These are phyloP conservation scores for Xylaria bambusicola DNA, from an alignment of 495 filamentous ascomycete genomes.

Conservation along the genomic window DNA sequence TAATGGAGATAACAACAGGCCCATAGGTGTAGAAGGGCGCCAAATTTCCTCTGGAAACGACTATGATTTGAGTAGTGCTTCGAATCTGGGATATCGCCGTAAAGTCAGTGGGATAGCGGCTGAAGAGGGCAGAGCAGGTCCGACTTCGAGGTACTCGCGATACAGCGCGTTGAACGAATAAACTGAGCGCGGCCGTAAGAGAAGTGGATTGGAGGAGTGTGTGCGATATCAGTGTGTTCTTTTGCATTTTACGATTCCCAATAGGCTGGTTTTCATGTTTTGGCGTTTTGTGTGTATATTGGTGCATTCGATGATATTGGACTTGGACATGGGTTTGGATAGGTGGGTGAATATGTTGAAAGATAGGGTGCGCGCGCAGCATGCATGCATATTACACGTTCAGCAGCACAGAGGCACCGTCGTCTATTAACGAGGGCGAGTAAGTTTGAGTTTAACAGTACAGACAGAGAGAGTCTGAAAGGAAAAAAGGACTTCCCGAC, in stretches of 20 bases:
- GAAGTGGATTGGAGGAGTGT: background rate
- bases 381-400: too few species aligned
- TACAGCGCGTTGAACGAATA: constrained; percentile 34
- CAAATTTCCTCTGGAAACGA: constrained; percentile 61
- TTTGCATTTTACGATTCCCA: constrained; percentile 9
- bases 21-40: constrained; percentile 19
- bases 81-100: constrained; percentile 40
- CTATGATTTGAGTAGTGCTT: constrained; percentile 55
- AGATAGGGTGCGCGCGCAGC: background rate
- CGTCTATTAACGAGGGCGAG: too few species aligned
- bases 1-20: too few species aligned
- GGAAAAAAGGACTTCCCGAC: too few species aligned
- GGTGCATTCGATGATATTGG: constrained; percentile 7
- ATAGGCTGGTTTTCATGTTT: background rate
- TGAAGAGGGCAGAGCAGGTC: constrained; percentile 66
- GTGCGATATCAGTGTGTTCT: background rate
- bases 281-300: constrained; percentile 1
- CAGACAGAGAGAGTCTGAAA: too few species aligned
- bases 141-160: constrained; percentile 26
- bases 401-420: too few species aligned
- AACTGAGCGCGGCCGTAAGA: background rate
- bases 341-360: too few species aligned
- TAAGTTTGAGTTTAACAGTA: too few species aligned
- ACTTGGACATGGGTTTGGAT: background rate
- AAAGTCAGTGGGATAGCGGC: constrained; percentile 84